Conservation (phyloP, 768 basidiomycete species). For the Austroboletus eburneus region DNA sequence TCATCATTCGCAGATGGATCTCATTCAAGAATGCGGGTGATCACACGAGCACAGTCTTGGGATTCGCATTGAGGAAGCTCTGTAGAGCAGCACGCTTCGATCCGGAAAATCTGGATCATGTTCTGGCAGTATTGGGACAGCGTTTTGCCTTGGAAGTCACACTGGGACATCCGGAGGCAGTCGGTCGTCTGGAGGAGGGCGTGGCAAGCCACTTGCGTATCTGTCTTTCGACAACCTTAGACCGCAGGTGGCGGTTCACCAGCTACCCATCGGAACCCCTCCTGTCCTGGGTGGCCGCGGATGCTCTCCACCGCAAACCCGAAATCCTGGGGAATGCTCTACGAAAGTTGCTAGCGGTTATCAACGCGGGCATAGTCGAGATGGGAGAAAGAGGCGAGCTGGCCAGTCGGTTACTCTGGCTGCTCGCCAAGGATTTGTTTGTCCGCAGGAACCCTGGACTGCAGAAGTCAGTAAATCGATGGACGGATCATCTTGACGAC, state of each 20-base stretch:
- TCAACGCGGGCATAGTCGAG: neutral
- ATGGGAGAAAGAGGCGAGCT: conserved; percentile 1
- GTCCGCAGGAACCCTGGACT: neutral
- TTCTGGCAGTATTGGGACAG: neutral
- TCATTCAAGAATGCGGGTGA: neutral
- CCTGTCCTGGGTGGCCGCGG: conserved; percentile 2
- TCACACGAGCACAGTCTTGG: neutral
- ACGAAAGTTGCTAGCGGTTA: neutral
- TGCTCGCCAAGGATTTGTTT: conserved; percentile 2
- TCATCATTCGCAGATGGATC: neutral
- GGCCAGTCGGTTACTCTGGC: conserved; percentile 1
- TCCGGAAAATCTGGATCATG: neutral
- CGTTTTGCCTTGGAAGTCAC: neutral
- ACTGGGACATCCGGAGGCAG: neutral
- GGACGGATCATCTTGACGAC: neutral
- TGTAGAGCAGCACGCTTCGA: neutral
- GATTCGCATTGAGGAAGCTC: neutral
- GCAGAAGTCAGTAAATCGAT: too few relatives aligned
- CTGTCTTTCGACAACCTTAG: conserved; percentile 1
- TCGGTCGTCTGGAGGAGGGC: neutral
- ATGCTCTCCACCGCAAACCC: neutral
- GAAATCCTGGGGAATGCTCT: neutral
- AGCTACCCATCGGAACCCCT: conserved; percentile 9
- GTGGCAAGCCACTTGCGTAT: conserved; percentile 11
- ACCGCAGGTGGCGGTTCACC: conserved; percentile 5